phyloP scores from a whole-genome alignment of 352 stramenopile species.

The Pythium insidiosum region DNA sequence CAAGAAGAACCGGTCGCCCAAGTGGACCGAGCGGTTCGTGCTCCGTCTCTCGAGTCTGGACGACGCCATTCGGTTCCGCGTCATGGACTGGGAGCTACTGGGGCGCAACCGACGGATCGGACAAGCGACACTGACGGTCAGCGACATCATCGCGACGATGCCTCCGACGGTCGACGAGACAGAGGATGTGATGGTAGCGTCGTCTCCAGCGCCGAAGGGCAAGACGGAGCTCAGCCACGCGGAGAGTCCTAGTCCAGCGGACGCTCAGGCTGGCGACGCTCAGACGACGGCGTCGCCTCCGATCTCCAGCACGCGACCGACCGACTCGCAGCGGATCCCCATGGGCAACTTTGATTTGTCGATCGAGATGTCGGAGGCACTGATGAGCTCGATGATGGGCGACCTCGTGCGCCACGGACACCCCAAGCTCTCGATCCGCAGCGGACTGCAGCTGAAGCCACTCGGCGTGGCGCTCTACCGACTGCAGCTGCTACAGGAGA shows the following conservation, averaged over 20 bases:
- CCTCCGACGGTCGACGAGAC: conserved; percentile 4
- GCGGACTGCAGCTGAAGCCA: conserved; percentile 34
- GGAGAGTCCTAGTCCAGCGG: too few relatives aligned
- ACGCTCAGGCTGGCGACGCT: neutral
- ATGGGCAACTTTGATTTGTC: conserved; percentile 61
- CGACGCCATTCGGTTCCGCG: conserved; percentile 30
- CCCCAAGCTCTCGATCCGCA: conserved; percentile 44
- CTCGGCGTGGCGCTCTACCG: conserved; percentile 36
- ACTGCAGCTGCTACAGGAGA: conserved; percentile 25
- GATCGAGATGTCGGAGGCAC: conserved; percentile 47
- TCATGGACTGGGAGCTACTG: conserved; percentile 49
- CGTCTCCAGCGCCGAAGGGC: too few relatives aligned
- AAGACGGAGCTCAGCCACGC: too few relatives aligned
- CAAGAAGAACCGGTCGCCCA: conserved; percentile 49
- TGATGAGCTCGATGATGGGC: conserved; percentile 27
- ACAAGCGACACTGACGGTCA: conserved; percentile 24
- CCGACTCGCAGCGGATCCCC: too few relatives aligned
- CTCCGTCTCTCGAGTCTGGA: conserved; percentile 39
- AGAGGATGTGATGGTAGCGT: neutral
- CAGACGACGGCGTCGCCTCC: neutral
- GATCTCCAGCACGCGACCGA: too few relatives aligned
- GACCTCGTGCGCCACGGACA: conserved; percentile 39
- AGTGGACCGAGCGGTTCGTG: conserved; percentile 58
- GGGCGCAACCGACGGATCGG: conserved; percentile 47
- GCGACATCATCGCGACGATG: conserved; percentile 37